Evolutionary conservation across 805 yeast genomes (phyloP), one percentile per base, ranked within the genome.

Genomic region (Pichia nanzhaoensis): DNA sequence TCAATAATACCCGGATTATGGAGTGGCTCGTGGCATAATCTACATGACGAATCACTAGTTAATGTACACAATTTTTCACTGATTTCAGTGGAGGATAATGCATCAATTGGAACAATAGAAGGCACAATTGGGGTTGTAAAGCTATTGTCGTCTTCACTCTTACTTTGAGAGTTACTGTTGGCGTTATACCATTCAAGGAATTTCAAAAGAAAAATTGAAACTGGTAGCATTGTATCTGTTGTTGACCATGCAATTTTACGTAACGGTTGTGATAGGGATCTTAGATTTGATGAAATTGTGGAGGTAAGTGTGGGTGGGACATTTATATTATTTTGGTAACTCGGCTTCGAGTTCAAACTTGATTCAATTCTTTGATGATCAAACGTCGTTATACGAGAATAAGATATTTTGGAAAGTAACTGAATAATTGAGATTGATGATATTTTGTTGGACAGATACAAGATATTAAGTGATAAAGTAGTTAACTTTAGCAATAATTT

Each of bases 171-270:
- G 57, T 87, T 75, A 48, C 84, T 87, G 14, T 89, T 79, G 21
- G 84, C 75, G 49, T 80, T 78, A 95, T 95, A 90, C 96, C 97
- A 90, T 61, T 90, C 97, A 31, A 88, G 69, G 54, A 90, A 86
- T 64, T 88, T 87, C 49, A 90, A 70, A 20, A 81, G 57, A 58
- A 91, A 89, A 42, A 90, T 82, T 2, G 95, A 86, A 0, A 83
- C 72, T 0, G 96, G 96, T 64, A 91, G 78, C 37, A 80, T 60
- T 2, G 84, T 66, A 43, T 59, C 59, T 2, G 66, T 51, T 22
- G 63, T 55, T 5, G 58, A 22, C 39, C 63, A 45, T 12, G 56
- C 47, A 3, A 56, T 56, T 33, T 52, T 55, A 41, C 56, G 55
- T 27, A 59, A 19, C 10, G 68, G 66, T 12, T 19, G 48, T 20